phyloP scores from a whole-genome alignment of 2,329 filamentous ascomycete species.

The Pyrenophora seminiperda region DNA sequence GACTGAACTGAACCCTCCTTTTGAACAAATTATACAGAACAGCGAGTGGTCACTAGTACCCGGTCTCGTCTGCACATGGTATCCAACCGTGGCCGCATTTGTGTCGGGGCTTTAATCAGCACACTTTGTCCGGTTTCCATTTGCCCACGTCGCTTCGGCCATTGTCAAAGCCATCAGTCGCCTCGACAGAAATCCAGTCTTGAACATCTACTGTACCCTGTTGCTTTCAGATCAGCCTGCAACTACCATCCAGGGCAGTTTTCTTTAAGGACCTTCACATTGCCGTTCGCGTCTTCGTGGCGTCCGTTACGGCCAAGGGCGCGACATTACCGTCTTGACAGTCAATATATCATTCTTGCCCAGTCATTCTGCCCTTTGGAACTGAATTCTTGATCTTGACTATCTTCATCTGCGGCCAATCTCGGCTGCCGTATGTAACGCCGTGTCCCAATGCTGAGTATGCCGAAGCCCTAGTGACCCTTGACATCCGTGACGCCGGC shows the following conservation, averaged over 20 bases:
- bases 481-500: constrained; percentile 31
- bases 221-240: neutral
- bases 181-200: neutral
- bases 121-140: too few species aligned
- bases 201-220: too few species aligned
- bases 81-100: too few species aligned
- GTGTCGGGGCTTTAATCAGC: too few species aligned
- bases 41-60: neutral
- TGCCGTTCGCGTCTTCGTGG: constrained; percentile 4
- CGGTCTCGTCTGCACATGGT: too few species aligned
- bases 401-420: constrained; percentile 32
- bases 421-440: constrained; percentile 27
- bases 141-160: neutral
- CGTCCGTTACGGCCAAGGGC: constrained; percentile 1
- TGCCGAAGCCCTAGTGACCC: constrained; percentile 19
- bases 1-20: neutral
- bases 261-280: constrained; percentile 6
- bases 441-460: constrained; percentile 33
- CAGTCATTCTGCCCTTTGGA: constrained; percentile 11
- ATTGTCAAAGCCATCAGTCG: neutral
- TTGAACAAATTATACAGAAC: constrained; percentile 3
- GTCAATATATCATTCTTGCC: constrained; percentile 16
- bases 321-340: constrained; percentile 1
- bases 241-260: constrained; percentile 3
- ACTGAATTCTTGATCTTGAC: constrained; percentile 31